A percentile compares a stretch with the other conserved stretches of the same genome.
Conservation (phyloP, 768 basidiomycete genomes). For the Termitomyces sp. region DNA sequence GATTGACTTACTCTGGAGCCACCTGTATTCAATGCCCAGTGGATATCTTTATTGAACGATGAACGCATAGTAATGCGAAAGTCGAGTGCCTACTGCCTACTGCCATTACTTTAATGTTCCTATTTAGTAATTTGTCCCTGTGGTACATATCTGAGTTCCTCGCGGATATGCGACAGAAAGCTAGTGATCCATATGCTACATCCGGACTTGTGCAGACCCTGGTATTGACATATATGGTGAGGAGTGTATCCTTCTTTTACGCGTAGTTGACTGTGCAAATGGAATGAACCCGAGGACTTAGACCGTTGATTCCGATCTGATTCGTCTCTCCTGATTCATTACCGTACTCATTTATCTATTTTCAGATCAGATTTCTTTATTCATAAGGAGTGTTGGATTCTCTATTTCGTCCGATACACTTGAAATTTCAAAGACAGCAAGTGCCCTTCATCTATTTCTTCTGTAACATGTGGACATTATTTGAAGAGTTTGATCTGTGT, state of each 20-base stretch:
- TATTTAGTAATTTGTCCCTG: neutral
- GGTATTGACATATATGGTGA: neutral
- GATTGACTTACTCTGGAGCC: too few relatives aligned
- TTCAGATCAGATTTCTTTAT: neutral
- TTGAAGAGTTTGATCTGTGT: neutral
- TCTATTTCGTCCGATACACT: neutral
- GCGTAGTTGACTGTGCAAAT: neutral
- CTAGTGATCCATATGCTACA: neutral
- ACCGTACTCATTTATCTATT: neutral
- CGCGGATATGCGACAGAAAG: neutral
- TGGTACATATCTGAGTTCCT: neutral
- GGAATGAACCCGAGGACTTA: neutral
- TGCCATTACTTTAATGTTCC: neutral
- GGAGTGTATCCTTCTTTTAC: neutral
- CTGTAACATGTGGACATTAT: neutral
- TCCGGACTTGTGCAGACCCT: neutral
- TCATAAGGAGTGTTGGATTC: neutral
- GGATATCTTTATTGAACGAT: neutral
- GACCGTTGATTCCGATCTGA: neutral
- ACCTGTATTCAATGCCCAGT: too few relatives aligned
- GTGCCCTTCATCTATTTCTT: neutral
- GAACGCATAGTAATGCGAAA: neutral
- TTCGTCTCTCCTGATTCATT: neutral
- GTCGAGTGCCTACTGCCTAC: neutral
- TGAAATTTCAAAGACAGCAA: neutral